Base-by-base conservation (phyloP, 495 filamentous ascomycete species). In the Penicillium verhagenii region DNA sequence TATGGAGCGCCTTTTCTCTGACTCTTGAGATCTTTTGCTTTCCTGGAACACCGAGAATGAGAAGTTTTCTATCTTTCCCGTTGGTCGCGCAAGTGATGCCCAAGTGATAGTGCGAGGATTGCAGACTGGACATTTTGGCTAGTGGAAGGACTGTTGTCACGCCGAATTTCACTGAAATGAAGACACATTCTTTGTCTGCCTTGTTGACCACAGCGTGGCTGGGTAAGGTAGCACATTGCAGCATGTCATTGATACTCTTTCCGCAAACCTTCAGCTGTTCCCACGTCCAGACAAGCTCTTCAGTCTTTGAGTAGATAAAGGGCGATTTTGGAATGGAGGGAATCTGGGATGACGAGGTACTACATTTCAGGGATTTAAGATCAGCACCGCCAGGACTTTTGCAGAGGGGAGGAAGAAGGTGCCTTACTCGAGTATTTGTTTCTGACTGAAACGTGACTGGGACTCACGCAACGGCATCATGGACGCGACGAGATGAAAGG, bases 281-380 rank as follows among this genome's bases (percentile, higher is more conserved):
- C 54, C 48, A 52, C 26, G 47, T 51, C 54, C 48, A 57, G 26
- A 57, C 54, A 23, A 57, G 42, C 48, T 52, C 48, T 42, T 52
- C 48, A 19, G 54, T 57, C 49, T 57, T 57, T 16, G 54, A 52
- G 45, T 47, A 57, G 14, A 52, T 51, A 26, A 57, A 57, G 37
- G 54, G 54, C 2, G 37, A 18, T 39, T 39, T 39, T 9, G 29
- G 29, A 13, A 33, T 33, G 5, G 10, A 33, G 29, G 29, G 29
- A 11, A 13, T 11, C 29, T 33, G 29, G 29, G 8, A 11, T 11
- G 29, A 33, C 29, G 29, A 9, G 29, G 29, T 33, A 33, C 29
- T 33, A 13, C 9, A 33, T 33, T 8, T 33, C 29, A 33, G 3
- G 14, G 29, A 13, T 33, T 1, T 33, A 9, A 33, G 29, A 33